phyloP scores from a whole-genome alignment of 2,329 filamentous ascomycete species.

The Diatrype stigma region DNA sequence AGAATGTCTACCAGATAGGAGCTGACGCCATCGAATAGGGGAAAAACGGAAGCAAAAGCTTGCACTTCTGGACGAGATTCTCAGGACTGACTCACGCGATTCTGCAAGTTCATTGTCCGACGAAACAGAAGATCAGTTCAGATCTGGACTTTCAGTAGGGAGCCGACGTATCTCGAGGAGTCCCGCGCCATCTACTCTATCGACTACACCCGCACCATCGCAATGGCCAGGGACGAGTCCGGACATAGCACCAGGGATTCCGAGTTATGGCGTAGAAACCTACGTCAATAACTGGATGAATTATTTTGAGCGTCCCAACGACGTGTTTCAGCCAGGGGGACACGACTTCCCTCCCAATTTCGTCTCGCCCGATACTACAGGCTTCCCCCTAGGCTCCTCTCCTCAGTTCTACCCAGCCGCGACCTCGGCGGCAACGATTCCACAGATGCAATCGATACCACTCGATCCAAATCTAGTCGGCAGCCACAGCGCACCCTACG shows the following conservation, averaged over 20 bases:
- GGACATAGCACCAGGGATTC: slow-evolving; percentile 14
- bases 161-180: slow-evolving; percentile 20
- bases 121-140: slow-evolving; percentile 20
- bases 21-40: slow-evolving; percentile 25
- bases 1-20: background rate
- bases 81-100: slow-evolving; percentile 27
- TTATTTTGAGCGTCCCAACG: slow-evolving; percentile 13
- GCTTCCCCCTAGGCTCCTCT: slow-evolving; percentile 8
- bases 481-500: slow-evolving; percentile 4
- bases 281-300: slow-evolving; percentile 17
- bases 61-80: slow-evolving; percentile 34
- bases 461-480: slow-evolving; percentile 11
- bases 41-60: slow-evolving; percentile 41
- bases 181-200: slow-evolving; percentile 15
- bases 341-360: slow-evolving; percentile 13
- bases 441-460: slow-evolving; percentile 17
- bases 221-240: slow-evolving; percentile 14
- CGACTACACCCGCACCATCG: slow-evolving; percentile 9
- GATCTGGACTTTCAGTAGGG: slow-evolving; percentile 10
- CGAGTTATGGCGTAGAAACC: slow-evolving; percentile 13
- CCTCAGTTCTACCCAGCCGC: slow-evolving; percentile 13
- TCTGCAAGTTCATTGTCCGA: slow-evolving; percentile 27
- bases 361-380: slow-evolving; percentile 9
- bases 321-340: slow-evolving; percentile 7
- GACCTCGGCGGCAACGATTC: background rate